Base-by-base conservation (phyloP, 371 early-diverging fungal genomes). In the Mortierella sp. region DNA sequence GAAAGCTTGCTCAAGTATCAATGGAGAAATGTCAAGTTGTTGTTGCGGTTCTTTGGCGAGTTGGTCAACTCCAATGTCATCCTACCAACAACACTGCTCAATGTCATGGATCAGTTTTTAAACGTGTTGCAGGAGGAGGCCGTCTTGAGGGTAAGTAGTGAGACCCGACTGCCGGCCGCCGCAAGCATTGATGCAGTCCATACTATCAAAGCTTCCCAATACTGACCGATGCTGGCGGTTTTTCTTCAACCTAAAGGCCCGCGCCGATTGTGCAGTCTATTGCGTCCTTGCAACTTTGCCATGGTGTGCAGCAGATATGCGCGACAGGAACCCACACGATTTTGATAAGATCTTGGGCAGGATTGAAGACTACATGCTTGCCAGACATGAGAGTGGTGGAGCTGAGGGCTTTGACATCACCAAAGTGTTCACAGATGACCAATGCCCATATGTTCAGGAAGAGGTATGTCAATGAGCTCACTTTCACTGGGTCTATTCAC, bases 11-110 rank as follows among this genome's bases (percentile, higher is more conserved):
- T 69, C 1, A 56, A 53, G 37, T 79, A 81, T 39, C 78, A 86
- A 47, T 93, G 92, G 88, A 83, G 86, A 13, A 83, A 84, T 43
- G 85, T 91, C 54, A 96, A 96, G 80, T 82, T 93, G 41, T 61
- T 92, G 79, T 66, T 91, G 54, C 85, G 95, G 50, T 96, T 91
- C 74, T 91, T 93, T 80, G 94, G 88, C 25, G 90, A 93, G 79
- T 83, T 94, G 31, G 91, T 93, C 55, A 90, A 88, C 70, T 82
- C 91, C 49, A 91, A 90, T 63, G 91, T 94, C 10, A 88, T 97
- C 56, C 59, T 82, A 19, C 87, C 93, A 1, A 71, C 82, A 1
- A 84, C 89, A 10, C 87, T 90, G 54, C 78, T 94, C 44, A 78
- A 71, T 12, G 67, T 94, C 37, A 68, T 92, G 51, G 84, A 88